phyloP scores from a whole-genome alignment of 352 stramenopile species.

The Peronospora tabacina region DNA sequence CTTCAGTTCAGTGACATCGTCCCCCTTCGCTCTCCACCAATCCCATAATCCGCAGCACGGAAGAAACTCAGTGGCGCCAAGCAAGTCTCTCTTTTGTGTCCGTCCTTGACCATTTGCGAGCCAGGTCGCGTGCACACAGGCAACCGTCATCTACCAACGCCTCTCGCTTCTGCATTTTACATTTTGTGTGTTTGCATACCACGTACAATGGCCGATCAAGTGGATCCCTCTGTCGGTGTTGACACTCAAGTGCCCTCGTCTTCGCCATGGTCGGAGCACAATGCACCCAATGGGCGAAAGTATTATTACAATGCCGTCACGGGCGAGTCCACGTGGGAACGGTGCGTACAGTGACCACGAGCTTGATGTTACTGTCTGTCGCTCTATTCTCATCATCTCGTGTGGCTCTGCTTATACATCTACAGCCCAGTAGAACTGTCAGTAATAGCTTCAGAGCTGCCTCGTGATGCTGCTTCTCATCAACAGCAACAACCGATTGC shows the following conservation, averaged over 20 bases:
- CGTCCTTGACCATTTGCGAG: conserved; percentile 7
- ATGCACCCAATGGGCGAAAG: conserved; percentile 83
- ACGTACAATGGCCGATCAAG: conserved; percentile 61
- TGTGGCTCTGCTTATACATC: neutral
- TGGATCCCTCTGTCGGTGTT: conserved; percentile 31
- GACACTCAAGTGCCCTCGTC: conserved; percentile 33
- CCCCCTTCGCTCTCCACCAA: conserved; percentile 19
- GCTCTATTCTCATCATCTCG: neutral
- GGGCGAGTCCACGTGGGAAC: conserved; percentile 86
- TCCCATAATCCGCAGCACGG: conserved; percentile 23
- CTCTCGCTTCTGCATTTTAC: conserved; percentile 29
- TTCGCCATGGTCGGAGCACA: conserved; percentile 86
- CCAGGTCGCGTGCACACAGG: conserved; percentile 1
- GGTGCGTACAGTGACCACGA: conserved; percentile 28
- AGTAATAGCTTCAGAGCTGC: conserved; percentile 22
- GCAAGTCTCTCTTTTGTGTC: conserved; percentile 13
- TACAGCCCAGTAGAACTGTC: conserved; percentile 49
- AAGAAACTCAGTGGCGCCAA: conserved; percentile 9
- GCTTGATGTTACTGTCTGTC: neutral
- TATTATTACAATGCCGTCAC: conserved; percentile 91
- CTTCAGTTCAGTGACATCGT: conserved; percentile 8
- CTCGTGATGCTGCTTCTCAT: conserved; percentile 25
- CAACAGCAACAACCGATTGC: conserved; percentile 19
- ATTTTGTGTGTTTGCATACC: conserved; percentile 43
- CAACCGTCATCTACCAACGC: conserved; percentile 11